A percentile compares a stretch with the other conserved stretches of the same genome.
phyloP scores from a whole-genome alignment of 495 filamentous ascomycete genomes.

The Physcia stellaris region DNA sequence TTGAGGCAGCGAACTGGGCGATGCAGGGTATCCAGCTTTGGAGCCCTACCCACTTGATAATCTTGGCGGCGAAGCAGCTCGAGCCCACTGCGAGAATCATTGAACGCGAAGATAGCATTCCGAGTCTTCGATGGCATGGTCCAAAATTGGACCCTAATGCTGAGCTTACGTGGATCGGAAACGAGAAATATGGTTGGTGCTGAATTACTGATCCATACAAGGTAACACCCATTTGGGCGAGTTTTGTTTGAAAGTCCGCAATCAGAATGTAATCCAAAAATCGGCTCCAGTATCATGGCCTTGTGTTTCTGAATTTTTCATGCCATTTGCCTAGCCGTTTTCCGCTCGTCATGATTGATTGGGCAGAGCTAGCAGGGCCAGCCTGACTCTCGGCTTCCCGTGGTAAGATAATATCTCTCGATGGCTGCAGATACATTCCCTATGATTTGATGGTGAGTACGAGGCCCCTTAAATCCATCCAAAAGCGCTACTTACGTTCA shows the following conservation, averaged over 20 bases:
- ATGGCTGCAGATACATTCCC: slow-evolving; percentile 9
- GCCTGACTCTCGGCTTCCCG: no score
- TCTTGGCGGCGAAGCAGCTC: slow-evolving; percentile 45
- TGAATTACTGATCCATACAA: slow-evolving; percentile 25
- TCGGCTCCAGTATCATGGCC: slow-evolving; percentile 17
- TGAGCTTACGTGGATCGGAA: slow-evolving; percentile 69
- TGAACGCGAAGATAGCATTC: slow-evolving; percentile 50
- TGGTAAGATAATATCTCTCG: slow-evolving; percentile 5
- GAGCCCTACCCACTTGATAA: slow-evolving; percentile 45
- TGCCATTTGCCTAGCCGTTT: slow-evolving; percentile 71
- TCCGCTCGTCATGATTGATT: slow-evolving; percentile 22
- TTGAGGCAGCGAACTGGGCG: slow-evolving; percentile 41
- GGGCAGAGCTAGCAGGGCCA: slow-evolving; percentile 18
- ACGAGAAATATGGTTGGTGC: slow-evolving; percentile 94
- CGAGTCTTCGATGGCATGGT: slow-evolving; percentile 51
- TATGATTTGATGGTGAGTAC: no score
- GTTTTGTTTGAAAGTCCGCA: no score
- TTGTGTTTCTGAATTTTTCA: slow-evolving; percentile 54
- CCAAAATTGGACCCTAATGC: slow-evolving; percentile 30
- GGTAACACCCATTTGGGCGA: background rate
- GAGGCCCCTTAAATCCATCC: no score
- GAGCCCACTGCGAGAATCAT: slow-evolving; percentile 33
- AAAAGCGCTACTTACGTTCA: slow-evolving; percentile 26
- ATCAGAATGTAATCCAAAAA: no score
- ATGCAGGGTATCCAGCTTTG: slow-evolving; percentile 49